A percentile compares a stretch with the other conserved stretches of the same genome.
These are phyloP conservation scores for Bruguiera hainesii DNA, from an alignment of 441 rosid species.

Conservation along the genomic window DNA sequence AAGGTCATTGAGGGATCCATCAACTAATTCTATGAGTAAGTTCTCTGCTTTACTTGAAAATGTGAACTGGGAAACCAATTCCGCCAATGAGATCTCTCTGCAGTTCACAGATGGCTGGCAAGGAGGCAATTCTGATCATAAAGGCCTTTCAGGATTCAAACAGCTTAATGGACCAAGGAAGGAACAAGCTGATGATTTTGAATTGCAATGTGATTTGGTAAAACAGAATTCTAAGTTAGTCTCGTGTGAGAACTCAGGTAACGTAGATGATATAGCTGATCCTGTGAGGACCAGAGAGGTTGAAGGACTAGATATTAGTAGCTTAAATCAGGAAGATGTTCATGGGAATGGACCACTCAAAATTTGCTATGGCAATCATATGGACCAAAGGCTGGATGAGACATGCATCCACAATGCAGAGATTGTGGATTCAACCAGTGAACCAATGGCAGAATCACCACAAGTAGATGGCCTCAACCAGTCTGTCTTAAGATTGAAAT, in stretches of 20 bases:
- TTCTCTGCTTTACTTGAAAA: constrained; percentile 72
- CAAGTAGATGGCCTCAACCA: constrained; percentile 24
- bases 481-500: constrained; percentile 24
- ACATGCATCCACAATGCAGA: constrained; percentile 36
- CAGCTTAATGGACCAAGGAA: constrained; percentile 24
- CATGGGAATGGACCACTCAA: constrained; percentile 20
- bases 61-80: constrained; percentile 78
- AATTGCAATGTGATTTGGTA: constrained; percentile 26
- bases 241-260: constrained; percentile 23
- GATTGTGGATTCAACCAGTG: constrained; percentile 48
- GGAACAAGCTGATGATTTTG: constrained; percentile 37
- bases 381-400: constrained; percentile 33
- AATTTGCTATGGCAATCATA: constrained; percentile 26
- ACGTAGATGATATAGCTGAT: constrained; percentile 19
- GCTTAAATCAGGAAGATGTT: constrained; percentile 20
- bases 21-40: constrained; percentile 90
- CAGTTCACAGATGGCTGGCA: constrained; percentile 33
- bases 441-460: constrained; percentile 31
- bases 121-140: constrained; percentile 29
- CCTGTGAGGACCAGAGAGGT: constrained; percentile 13
- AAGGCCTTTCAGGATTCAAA: constrained; percentile 25
- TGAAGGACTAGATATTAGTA: constrained; percentile 24
- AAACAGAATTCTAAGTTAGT: constrained; percentile 28
- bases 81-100: constrained; percentile 64
- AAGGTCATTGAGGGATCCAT: constrained; percentile 87